These are phyloP conservation scores for Fonsecaea erecta DNA, from an alignment of 2,329 filamentous ascomycete genomes.

Conservation along the genomic window DNA sequence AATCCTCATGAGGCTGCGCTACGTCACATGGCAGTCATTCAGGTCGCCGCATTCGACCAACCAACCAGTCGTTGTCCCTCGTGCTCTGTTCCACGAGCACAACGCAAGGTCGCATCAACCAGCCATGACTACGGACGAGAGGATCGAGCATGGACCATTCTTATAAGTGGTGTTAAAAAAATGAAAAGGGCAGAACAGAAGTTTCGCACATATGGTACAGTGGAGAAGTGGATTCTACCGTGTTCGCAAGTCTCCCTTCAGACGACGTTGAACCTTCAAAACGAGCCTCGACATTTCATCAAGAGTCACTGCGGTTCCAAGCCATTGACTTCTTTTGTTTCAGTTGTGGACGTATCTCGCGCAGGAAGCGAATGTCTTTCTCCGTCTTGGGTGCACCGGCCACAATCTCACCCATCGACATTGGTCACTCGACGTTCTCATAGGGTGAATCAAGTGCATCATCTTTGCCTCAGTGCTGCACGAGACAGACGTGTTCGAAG, in stretches of 20 bases:
- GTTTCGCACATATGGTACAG: too few relatives aligned
- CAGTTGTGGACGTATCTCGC: background rate
- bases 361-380: background rate
- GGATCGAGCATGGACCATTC: background rate
- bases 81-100: background rate
- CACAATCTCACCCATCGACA: too few relatives aligned
- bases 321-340: background rate
- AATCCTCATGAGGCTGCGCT: conserved; percentile 10
- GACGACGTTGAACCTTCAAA: background rate
- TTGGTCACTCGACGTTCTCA: too few relatives aligned
- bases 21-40: conserved; percentile 14
- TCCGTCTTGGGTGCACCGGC: too few relatives aligned
- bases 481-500: too few relatives aligned
- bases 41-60: background rate
- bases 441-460: too few relatives aligned
- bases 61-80: conserved; percentile 3
- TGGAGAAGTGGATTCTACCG: background rate
- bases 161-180: background rate
- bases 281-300: background rate
- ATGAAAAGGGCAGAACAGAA: too few relatives aligned
- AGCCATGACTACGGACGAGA: background rate
- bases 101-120: background rate
- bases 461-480: too few relatives aligned
- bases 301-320: background rate
- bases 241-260: background rate